Base-by-base conservation (phyloP, 805 yeast species). In the Teunomyces funiuensis region DNA sequence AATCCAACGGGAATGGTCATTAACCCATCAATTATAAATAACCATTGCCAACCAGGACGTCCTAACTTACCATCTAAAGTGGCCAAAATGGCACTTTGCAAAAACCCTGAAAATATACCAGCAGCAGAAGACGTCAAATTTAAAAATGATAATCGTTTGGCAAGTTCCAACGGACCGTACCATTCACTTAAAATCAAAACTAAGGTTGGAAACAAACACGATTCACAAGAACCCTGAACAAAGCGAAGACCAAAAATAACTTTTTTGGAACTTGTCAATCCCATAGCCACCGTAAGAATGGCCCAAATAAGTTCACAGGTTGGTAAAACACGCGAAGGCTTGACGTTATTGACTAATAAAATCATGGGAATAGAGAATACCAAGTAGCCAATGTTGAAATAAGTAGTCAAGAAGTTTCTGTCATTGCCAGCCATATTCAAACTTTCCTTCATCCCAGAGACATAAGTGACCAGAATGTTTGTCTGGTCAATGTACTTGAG, bases 141-240 rank as follows among this genome's bases (percentile, higher is more conserved):
- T 52, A 69, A 68, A 30, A 46, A 54, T 6, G 66, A 44, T 8
- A 69, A 56, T 43, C 74, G 48, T 40, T 66, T 69, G 15, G 63
- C 50, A 36, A 67, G 43, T 43, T 69, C 74, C 4, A 45, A 40
- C 17, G 59, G 53, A 13, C 60, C 51, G 43, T 64, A 67, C 60
- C 66, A 65, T 1, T 63, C 55, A 0, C 71, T 71, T 18, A 52
- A 41, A 6, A 52, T 37, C 48, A 47, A 52, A 18, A 51, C 54
- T 41, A 79, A 69, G 15, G 79, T 79, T 4, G 88, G 85, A 54
- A 74, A 75, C 49, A 67, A 74, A 0, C 79, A 79, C 9, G 73
- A 62, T 43, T 76, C 80, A 8, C 63, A 50, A 17, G 76, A 54
- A 1, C 80, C 82, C 17, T 73, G 43, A 3, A 71, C 43, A 30